Evolutionary conservation across 1,284 basidiomycete genomes (phyloP).

Genomic region (Microstroma glucosiphilum): DNA sequence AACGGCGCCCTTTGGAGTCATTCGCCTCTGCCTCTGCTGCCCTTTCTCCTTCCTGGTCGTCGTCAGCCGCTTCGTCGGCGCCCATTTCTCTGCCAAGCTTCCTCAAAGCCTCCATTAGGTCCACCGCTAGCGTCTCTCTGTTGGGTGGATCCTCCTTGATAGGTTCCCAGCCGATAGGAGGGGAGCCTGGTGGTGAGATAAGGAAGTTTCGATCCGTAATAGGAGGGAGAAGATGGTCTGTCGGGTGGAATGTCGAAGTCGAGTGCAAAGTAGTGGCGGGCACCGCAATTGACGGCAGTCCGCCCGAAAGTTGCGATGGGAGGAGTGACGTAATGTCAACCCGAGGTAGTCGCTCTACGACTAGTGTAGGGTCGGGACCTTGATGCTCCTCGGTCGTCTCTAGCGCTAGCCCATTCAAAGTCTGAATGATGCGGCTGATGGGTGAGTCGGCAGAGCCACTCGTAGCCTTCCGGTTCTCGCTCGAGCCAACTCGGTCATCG

Average conservation of each 20-base stretch:
- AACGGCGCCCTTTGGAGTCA: no score
- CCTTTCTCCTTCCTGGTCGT: constrained; percentile 20
- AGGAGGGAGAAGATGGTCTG: constrained; percentile 54
- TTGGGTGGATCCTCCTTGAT: constrained; percentile 89
- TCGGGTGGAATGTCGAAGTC: neutral
- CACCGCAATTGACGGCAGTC: constrained; percentile 11
- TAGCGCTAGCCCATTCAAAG: neutral
- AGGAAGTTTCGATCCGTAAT: constrained; percentile 83
- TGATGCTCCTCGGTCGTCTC: neutral
- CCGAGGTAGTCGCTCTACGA: neutral
- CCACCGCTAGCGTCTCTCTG: constrained; percentile 72
- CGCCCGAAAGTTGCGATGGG: neutral
- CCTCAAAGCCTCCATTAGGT: constrained; percentile 61
- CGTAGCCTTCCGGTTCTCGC: neutral
- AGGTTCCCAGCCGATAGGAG: constrained; percentile 93
- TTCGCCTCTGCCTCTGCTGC: neutral
- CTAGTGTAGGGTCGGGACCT: neutral
- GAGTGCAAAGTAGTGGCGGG: neutral
- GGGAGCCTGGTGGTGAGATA: constrained; percentile 95
- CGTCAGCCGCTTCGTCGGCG: constrained; percentile 22
- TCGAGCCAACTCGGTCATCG: neutral
- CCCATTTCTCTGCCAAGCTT: constrained; percentile 16
- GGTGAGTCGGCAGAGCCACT: neutral
- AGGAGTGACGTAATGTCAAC: neutral
- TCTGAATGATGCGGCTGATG: neutral